Evolutionary conservation across 1,139 yeast genomes (phyloP).

Genomic region (Suhomyces taliae): DNA sequence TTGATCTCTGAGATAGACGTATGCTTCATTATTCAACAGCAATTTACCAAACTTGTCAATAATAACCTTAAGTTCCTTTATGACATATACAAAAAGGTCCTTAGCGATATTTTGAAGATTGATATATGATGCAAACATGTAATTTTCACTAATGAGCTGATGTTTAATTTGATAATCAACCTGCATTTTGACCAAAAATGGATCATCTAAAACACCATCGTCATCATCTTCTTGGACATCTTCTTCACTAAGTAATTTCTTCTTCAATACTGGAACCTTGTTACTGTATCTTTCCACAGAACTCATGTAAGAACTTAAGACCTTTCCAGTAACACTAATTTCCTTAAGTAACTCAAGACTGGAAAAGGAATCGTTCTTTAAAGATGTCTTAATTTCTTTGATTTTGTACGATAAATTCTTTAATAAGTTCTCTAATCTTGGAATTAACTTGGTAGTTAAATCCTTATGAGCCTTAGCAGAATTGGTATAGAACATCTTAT

Average conservation of each 20-base stretch:
- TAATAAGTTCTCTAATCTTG: conserved; percentile 38
- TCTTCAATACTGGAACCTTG: conserved; percentile 28
- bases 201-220: conserved; percentile 37
- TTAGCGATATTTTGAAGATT: conserved; percentile 47
- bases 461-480: conserved; percentile 36
- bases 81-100: conserved; percentile 40
- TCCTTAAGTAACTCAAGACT: conserved; percentile 39
- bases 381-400: conserved; percentile 43
- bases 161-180: conserved; percentile 45
- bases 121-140: conserved; percentile 44
- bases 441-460: conserved; percentile 34
- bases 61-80: conserved; percentile 37
- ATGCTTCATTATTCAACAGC: conserved; percentile 22
- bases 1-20: conserved; percentile 23
- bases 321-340: conserved; percentile 41
- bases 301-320: conserved; percentile 31
- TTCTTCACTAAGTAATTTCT: conserved; percentile 19
- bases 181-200: conserved; percentile 41
- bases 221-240: conserved; percentile 23
- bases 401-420: conserved; percentile 41
- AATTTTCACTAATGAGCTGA: conserved; percentile 46
- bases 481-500: conserved; percentile 28
- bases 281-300: conserved; percentile 38
- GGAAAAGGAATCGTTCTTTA: conserved; percentile 46
- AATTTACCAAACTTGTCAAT: conserved; percentile 39